Evolutionary conservation across 352 stramenopile genomes (phyloP).

Genomic region (Phytophthora litchii): DNA sequence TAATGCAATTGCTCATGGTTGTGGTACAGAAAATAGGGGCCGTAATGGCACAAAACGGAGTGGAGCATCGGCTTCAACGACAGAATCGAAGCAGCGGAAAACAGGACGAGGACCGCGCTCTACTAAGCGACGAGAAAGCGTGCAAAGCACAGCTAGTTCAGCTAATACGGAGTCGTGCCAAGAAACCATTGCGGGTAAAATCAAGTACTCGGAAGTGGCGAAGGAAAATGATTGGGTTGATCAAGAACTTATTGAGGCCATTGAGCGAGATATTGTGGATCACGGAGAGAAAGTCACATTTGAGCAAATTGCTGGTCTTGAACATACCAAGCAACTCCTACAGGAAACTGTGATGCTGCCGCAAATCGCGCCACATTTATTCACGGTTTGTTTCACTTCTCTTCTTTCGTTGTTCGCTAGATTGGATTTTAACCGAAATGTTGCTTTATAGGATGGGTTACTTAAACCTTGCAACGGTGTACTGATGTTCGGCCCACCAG

Average conservation of each 20-base stretch:
- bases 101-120: constrained; percentile 12
- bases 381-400: constrained; percentile 48
- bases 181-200: constrained; percentile 54
- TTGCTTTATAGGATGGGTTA: constrained; percentile 57
- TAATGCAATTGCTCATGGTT: background rate
- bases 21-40: constrained; percentile 19
- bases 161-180: constrained; percentile 23
- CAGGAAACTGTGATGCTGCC: constrained; percentile 88
- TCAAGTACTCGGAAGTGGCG: constrained; percentile 82
- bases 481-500: constrained; percentile 87
- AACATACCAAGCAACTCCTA: constrained; percentile 84
- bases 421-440: constrained; percentile 1
- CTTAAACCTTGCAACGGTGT: constrained; percentile 85
- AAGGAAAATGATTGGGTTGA: constrained; percentile 77
- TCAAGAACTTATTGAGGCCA: constrained; percentile 84
- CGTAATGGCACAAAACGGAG: constrained; percentile 28
- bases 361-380: constrained; percentile 85
- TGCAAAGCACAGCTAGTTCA: constrained; percentile 39
- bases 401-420: background rate
- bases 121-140: constrained; percentile 31
- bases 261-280: constrained; percentile 89
- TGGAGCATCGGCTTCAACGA: constrained; percentile 3
- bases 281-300: constrained; percentile 73
- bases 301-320: constrained; percentile 75
- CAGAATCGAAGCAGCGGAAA: constrained; percentile 26